Conservation (phyloP, 768 basidiomycete genomes). For the Terana coerulea region DNA sequence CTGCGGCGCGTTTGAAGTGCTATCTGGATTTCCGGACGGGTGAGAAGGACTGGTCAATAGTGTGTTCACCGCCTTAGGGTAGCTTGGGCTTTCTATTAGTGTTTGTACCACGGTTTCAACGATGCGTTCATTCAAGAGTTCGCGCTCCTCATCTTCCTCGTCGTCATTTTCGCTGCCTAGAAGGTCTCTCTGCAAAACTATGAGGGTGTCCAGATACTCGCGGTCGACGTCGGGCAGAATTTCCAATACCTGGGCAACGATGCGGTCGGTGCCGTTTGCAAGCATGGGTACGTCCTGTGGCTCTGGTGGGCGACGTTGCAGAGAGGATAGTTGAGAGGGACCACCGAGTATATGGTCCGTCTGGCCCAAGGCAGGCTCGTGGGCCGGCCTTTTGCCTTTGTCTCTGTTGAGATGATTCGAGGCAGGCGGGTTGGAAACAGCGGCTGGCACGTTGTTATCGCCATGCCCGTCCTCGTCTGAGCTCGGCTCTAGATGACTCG, state of each 20-base stretch:
- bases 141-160: not conserved
- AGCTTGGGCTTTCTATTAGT: not conserved
- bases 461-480: not conserved
- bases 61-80: too few species aligned
- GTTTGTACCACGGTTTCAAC: not conserved
- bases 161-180: too few species aligned
- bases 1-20: too few species aligned
- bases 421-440: not conserved
- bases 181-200: not conserved
- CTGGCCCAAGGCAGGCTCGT: not conserved
- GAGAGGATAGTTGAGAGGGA: not conserved
- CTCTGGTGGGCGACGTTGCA: not conserved
- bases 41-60: too few species aligned
- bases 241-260: not conserved
- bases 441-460: not conserved
- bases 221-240: constrained; percentile 1
- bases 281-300: too few species aligned
- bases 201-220: not conserved
- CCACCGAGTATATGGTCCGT: not conserved
- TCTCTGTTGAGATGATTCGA: not conserved
- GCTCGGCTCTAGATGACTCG: not conserved
- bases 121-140: not conserved
- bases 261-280: not conserved
- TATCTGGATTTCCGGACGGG: too few species aligned
- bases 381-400: constrained; percentile 1